Base-by-base conservation (phyloP, 108 stramenopile species). In the Cylindrotheca fusiformis region DNA sequence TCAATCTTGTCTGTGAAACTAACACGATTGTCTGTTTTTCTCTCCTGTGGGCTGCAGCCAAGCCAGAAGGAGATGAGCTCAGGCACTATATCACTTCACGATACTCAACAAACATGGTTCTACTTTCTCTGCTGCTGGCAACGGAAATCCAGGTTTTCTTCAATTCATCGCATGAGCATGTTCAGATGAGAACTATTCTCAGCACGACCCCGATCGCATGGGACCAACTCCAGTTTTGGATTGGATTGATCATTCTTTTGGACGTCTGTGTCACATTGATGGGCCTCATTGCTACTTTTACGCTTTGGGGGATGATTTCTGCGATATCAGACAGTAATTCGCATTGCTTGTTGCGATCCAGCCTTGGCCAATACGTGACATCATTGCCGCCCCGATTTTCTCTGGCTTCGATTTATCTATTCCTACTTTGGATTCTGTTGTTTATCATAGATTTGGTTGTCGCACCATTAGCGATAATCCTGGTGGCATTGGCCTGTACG, bases 311-410 rank as follows among this genome's bases (percentile, higher is more conserved):
- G 3, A 76, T 80, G 57, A 61, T 84, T 20, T 46, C 50, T 28
- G 59, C 78, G 31, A 68, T 84, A 28, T 75, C 74, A 1, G 77
- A 80, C 47, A 55, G 52, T 5, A 84, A 84, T 55, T 32, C 72
- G 8, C 83, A 80, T 65, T 54, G 56, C 49, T n/a, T 84, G 0
- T 22, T 80, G 26, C 55, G 83, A 26, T 68, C 65, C 28, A 69
- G 69, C 26, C 75, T 80, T 27, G 83, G 83, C 17, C 77, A 80
- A 45, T 78, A 78, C 57, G 70, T 78, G 18, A 76, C 57, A 14
- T 48, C 48, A n/a, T 25, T 84, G 29, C 79, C 83, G 8, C 60
- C 63, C 24, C 47, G 63, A n/a, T 62, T 80, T 25, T 52, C 80
- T 0, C 75, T 78, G 1, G 56, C 57, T 14, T 51, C 77, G 0